Conservation (phyloP, 2,329 filamentous ascomycete genomes). For the Talaromyces pinophilus region DNA sequence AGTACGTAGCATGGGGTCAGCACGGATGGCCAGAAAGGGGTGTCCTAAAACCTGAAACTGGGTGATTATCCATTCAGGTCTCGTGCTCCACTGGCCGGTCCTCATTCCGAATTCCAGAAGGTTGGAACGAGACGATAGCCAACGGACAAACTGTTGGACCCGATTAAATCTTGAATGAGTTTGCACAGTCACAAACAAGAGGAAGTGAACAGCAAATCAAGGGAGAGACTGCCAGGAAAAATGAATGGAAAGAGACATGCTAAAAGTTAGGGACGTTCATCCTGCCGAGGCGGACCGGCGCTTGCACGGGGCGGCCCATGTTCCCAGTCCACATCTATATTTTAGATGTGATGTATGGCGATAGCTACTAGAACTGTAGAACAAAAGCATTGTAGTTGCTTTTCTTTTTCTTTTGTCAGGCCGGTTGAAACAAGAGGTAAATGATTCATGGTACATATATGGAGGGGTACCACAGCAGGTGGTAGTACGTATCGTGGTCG, state of each 20-base stretch:
- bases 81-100: slow-evolving; percentile 10
- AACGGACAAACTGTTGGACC: background rate
- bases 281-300: slow-evolving; percentile 15
- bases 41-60: slow-evolving; percentile 9
- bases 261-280: slow-evolving; percentile 12
- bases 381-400: background rate
- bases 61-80: background rate
- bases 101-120: slow-evolving; percentile 9
- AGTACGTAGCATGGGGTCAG: slow-evolving; percentile 3
- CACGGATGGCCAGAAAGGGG: slow-evolving; percentile 1
- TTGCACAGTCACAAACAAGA: background rate
- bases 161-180: slow-evolving; percentile 7
- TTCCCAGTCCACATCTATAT: slow-evolving; percentile 5
- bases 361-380: background rate
- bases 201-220: slow-evolving; percentile 3
- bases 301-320: slow-evolving; percentile 23
- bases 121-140: slow-evolving; percentile 3
- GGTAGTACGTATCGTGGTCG: background rate
- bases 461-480: background rate
- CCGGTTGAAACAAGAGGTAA: background rate
- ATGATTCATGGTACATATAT: background rate
- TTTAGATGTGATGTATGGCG: background rate
- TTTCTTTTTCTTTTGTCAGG: background rate
- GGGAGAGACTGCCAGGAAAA: slow-evolving; percentile 4
- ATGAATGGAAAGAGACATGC: slow-evolving; percentile 1